Conservation (phyloP, 2,329 filamentous ascomycete species). For the Trichoderma brevicompactum region DNA sequence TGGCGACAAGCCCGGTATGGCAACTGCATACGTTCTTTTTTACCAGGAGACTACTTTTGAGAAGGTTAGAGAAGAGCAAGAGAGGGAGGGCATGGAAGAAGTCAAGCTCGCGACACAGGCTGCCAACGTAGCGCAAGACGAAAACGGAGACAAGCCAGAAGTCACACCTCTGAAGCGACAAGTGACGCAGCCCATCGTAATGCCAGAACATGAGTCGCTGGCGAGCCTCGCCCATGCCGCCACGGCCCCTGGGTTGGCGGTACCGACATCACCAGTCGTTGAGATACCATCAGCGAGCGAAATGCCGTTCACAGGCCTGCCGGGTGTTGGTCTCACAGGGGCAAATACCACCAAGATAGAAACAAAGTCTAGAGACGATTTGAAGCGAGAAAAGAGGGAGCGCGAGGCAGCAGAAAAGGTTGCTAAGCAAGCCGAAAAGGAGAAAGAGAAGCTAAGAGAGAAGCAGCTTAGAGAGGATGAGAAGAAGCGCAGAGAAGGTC, state of each 20-base stretch:
- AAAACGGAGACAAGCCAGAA: constrained; percentile 53
- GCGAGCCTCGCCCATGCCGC: constrained; percentile 66
- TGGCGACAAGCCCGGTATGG: constrained; percentile 86
- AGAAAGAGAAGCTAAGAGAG: constrained; percentile 53
- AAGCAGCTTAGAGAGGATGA: constrained; percentile 49
- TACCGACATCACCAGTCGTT: constrained; percentile 2
- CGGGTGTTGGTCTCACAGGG: constrained; percentile 29
- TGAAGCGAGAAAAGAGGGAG: constrained; percentile 72
- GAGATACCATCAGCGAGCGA: constrained; percentile 10
- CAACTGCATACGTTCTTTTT: constrained; percentile 95
- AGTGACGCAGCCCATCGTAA: constrained; percentile 54
- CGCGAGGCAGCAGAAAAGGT: constrained; percentile 61
- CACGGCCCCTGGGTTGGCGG: constrained; percentile 54
- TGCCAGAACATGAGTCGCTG: constrained; percentile 54
- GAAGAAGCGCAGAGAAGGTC: constrained; percentile 54
- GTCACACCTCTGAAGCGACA: constrained; percentile 53
- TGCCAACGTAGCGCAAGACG: constrained; percentile 56
- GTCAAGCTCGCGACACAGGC: constrained; percentile 60
- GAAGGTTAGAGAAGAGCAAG: constrained; percentile 75
- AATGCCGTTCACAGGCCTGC: not conserved
- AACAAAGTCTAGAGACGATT: constrained; percentile 61
- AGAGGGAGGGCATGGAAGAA: constrained; percentile 73
- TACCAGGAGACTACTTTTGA: constrained; percentile 87
- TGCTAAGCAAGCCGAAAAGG: constrained; percentile 43
- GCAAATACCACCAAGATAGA: constrained; percentile 37